Evolutionary conservation across 495 filamentous ascomycete genomes (phyloP).

Genomic region (Daldinia decipiens): DNA sequence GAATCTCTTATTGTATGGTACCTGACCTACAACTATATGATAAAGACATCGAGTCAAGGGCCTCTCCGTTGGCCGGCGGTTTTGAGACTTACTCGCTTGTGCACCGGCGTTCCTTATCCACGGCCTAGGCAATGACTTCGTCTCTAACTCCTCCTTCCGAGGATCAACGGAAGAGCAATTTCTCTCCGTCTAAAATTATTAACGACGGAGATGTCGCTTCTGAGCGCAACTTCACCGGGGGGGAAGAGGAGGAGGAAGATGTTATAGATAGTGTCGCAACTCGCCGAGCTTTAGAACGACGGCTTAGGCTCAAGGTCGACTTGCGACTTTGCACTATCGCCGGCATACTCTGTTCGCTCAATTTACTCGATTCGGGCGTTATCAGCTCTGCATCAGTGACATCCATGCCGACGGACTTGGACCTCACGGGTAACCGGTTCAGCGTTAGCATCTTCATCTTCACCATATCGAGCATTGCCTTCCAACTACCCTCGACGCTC

Average conservation of each 20-base stretch:
- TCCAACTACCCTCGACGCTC: slow-evolving; percentile 79
- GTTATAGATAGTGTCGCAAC: slow-evolving; percentile 7
- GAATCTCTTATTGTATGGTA: neutral
- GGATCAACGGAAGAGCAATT: slow-evolving; percentile 7
- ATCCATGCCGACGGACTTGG: slow-evolving; percentile 73
- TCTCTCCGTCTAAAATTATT: slow-evolving; percentile 19
- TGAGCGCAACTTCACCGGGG: slow-evolving; percentile 29
- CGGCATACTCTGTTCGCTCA: slow-evolving; percentile 75
- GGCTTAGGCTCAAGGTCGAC: slow-evolving; percentile 73
- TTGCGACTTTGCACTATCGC: slow-evolving; percentile 79
- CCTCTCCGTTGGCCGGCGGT: slow-evolving; percentile 8
- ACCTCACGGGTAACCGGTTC: slow-evolving; percentile 71
- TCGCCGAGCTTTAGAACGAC: slow-evolving; percentile 38
- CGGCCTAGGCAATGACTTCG: slow-evolving; percentile 25
- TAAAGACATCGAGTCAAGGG: slow-evolving; percentile 16
- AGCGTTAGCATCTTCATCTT: slow-evolving; percentile 83
- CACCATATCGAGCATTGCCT: slow-evolving; percentile 77
- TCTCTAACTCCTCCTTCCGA: slow-evolving; percentile 8
- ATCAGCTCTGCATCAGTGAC: slow-evolving; percentile 81
- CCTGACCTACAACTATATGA: neutral
- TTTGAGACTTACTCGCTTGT: slow-evolving; percentile 4
- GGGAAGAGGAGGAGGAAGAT: slow-evolving; percentile 25
- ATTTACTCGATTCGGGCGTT: slow-evolving; percentile 79
- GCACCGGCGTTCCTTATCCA: neutral
- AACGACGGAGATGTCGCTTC: slow-evolving; percentile 25